These are phyloP conservation scores for Suillus subluteus DNA, from an alignment of 768 basidiomycete species.

Conservation along the genomic window DNA sequence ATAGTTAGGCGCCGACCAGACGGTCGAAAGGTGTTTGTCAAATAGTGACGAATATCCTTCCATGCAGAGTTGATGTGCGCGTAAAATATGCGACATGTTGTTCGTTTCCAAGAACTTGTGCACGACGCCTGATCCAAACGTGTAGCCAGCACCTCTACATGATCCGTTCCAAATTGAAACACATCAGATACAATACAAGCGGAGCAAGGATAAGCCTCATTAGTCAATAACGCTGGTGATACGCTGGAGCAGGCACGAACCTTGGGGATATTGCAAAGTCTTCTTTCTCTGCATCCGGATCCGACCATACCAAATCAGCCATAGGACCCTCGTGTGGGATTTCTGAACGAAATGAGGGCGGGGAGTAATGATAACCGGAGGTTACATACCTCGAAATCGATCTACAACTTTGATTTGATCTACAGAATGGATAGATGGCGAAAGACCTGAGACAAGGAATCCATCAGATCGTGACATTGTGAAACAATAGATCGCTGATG, in stretches of 20 bases:
- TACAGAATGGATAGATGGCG: conserved; percentile 97
- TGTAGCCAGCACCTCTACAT: conserved; percentile 93
- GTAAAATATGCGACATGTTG: conserved; percentile 95
- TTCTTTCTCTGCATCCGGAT: conserved; percentile 99
- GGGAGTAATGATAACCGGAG: conserved; percentile 23
- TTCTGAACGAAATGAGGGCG: conserved; percentile 55
- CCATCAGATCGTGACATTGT: conserved; percentile 9
- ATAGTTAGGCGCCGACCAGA: conserved; percentile 99
- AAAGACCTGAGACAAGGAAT: conserved; percentile 65
- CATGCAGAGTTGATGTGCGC: conserved; percentile 99
- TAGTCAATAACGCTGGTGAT: conserved; percentile 14
- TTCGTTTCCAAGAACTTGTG: conserved; percentile 97
- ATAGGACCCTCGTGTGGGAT: conserved; percentile 99
- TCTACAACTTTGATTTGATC: conserved; percentile 99
- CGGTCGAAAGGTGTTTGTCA: conserved; percentile 92
- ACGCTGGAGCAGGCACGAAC: conserved; percentile 47
- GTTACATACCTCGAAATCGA: conserved; percentile 83
- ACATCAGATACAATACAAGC: conserved; percentile 16
- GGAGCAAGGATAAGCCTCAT: conserved; percentile 17
- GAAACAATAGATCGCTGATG: conserved; percentile 10
- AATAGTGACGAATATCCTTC: conserved; percentile 99
- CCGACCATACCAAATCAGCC: conserved; percentile 99
- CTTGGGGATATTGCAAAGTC: conserved; percentile 99
- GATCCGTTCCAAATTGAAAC: conserved; percentile 16
- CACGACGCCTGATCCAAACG: conserved; percentile 97